A percentile compares a stretch with the other conserved stretches of the same genome.
Evolutionary conservation across 768 basidiomycete species (phyloP).

Genomic region (Hericium rajendrae): DNA sequence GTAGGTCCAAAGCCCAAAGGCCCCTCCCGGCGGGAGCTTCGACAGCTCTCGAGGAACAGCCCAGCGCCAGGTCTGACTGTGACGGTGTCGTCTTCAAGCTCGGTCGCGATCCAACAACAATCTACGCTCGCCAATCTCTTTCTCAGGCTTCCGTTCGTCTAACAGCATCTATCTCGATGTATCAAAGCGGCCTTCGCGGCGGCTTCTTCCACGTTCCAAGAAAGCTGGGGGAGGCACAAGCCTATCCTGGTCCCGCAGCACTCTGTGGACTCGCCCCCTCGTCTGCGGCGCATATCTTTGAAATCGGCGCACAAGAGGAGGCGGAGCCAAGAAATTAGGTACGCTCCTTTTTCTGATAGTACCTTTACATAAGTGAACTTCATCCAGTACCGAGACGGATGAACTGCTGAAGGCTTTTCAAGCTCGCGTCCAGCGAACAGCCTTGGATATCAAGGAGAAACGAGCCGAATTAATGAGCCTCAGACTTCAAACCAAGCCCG

Average conservation of each 20-base stretch:
- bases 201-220: conserved; percentile 1
- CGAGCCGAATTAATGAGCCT: neutral
- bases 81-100: neutral
- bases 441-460: neutral
- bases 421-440: neutral
- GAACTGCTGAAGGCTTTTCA: neutral
- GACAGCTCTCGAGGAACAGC: neutral
- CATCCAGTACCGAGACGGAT: neutral
- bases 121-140: neutral
- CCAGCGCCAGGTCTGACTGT: neutral
- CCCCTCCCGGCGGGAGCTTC: conserved; percentile 7
- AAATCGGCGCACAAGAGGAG: neutral
- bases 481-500: neutral
- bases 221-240: conserved; percentile 4
- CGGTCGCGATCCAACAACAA: neutral
- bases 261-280: neutral
- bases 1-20: conserved; percentile 1
- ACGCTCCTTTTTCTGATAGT: neutral
- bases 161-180: neutral
- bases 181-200: neutral
- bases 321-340: neutral
- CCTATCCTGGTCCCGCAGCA: conserved; percentile 4
- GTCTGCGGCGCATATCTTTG: neutral
- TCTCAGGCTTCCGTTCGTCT: neutral
- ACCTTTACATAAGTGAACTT: neutral